These are phyloP conservation scores for Pythium insidiosum DNA, from an alignment of 352 stramenopile genomes.

Conservation along the genomic window DNA sequence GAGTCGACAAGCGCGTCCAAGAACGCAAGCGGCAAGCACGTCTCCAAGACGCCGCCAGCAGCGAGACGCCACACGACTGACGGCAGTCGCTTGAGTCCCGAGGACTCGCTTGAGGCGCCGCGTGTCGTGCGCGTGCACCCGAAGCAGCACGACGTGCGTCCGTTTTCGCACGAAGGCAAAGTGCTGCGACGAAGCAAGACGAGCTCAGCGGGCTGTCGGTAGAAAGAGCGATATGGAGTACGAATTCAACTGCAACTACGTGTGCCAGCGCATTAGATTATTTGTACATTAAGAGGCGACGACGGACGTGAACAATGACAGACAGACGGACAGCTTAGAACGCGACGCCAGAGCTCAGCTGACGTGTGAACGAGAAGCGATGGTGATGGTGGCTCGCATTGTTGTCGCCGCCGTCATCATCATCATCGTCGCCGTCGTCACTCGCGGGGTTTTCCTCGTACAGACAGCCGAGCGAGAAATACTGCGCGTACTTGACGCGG, in stretches of 20 bases:
- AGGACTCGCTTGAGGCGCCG: constrained; percentile 22
- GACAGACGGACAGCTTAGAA: too few relatives aligned
- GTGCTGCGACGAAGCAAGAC: constrained; percentile 44
- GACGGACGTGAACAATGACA: too few relatives aligned
- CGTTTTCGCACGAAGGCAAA: constrained; percentile 35
- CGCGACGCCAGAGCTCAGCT: too few relatives aligned
- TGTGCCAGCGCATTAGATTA: too few relatives aligned
- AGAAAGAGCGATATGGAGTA: constrained; percentile 1
- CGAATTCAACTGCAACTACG: too few relatives aligned
- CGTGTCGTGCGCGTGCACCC: constrained; percentile 43
- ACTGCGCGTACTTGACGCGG: constrained; percentile 65
- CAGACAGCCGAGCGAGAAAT: constrained; percentile 48
- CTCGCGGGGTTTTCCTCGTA: constrained; percentile 28
- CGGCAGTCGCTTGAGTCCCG: too few relatives aligned
- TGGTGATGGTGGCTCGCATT: too few relatives aligned
- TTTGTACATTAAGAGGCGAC: background rate
- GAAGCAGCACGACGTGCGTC: constrained; percentile 50
- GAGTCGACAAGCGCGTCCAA: background rate
- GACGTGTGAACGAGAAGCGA: background rate
- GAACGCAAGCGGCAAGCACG: background rate
- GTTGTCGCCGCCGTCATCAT: too few relatives aligned
- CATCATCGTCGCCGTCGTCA: constrained; percentile 16
- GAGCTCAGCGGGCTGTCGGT: constrained; percentile 29
- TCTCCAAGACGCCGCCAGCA: too few relatives aligned
- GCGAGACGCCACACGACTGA: too few relatives aligned